Evolutionary conservation across 2,329 filamentous ascomycete species (phyloP), one percentile per base, ranked within the genome.

Genomic region (Scedosporium dehoogii): DNA sequence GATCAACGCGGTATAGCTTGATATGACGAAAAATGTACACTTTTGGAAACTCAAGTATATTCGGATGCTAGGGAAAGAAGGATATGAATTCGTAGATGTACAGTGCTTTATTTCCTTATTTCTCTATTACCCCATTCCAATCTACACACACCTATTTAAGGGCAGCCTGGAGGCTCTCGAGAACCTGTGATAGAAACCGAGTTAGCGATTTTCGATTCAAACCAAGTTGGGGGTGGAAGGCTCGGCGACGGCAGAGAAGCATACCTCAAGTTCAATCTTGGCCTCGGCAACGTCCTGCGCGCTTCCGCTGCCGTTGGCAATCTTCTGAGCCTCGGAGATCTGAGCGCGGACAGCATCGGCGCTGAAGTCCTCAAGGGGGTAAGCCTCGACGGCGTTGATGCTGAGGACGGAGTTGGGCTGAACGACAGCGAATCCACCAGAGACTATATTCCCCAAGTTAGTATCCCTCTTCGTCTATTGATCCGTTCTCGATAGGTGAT

Each of bases 351-450:
- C 90, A 68, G 90, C 87, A 66, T 97, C 94, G 69, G 86, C 81
- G 83, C 90, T 96, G 84, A 99, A 99, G 74, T 97, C 92, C 79
- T 97, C 94, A 64, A 99, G 80, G 66, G 93, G 82, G 83, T 87
- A 97, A 64, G 90, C 94, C 84, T 99, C 94, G 65, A 96, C 90
- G 70, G 94, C 92, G 81, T 97, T 99, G 84, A 99, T 96, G 89
- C 91, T 97, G 77, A 99, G 83, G 72, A 87, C 79, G 48, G 92
- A 97, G 83, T 92, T 88, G 73, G 94, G 94, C 83, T 99, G 94
- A 65, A 99, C 92, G 71, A 94, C 88, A 72, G 94, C 94, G 74
- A 99, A 99, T 69, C 94, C 94, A 74, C 94, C 94, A 67, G 94
- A 96, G 65, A 97, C 92, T 97, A 65, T n/a, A 38, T 63, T 55